Evolutionary conservation across 768 basidiomycete genomes (phyloP).

Genomic region (Neoboletus magnificus): DNA sequence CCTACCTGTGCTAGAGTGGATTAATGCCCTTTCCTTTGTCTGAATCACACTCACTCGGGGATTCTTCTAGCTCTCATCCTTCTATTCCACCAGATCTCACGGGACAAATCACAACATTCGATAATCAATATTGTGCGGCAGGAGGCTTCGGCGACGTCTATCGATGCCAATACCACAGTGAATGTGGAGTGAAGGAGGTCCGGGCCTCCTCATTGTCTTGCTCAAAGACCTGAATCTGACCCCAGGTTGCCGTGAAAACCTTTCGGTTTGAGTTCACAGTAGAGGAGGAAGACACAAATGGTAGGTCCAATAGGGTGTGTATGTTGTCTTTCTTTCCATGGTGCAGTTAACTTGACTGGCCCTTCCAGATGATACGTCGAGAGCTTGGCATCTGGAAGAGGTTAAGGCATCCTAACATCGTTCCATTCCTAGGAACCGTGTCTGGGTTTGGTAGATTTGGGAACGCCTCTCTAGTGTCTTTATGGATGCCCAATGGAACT

Average conservation of each 20-base stretch:
- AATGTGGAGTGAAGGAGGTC: not conserved
- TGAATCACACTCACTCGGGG: not conserved
- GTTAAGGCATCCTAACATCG: conserved; percentile 7
- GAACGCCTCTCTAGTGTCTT: conserved; percentile 4
- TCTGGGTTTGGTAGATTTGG: conserved; percentile 7
- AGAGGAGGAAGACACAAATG: not conserved
- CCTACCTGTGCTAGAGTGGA: no score
- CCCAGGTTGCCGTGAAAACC: conserved; percentile 8
- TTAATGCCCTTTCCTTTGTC: not conserved
- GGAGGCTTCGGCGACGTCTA: conserved; percentile 6
- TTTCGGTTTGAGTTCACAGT: conserved; percentile 10
- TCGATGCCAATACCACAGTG: not conserved
- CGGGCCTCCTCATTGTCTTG: not conserved
- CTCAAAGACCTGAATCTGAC: not conserved
- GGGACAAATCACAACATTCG: not conserved
- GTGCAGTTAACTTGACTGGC: not conserved
- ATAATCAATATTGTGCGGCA: conserved; percentile 2
- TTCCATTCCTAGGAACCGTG: conserved; percentile 10
- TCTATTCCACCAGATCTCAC: conserved; percentile 2
- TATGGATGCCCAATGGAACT: conserved; percentile 11
- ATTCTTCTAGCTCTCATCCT: not conserved
- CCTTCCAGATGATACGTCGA: conserved; percentile 12
- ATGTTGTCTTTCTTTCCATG: not conserved
- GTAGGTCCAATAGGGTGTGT: conserved; percentile 6
- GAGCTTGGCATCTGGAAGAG: conserved; percentile 13